A percentile compares a stretch with the other conserved stretches of the same genome.
phyloP scores from a whole-genome alignment of 2,329 filamentous ascomycete species.

The Colletotrichum incanum region DNA sequence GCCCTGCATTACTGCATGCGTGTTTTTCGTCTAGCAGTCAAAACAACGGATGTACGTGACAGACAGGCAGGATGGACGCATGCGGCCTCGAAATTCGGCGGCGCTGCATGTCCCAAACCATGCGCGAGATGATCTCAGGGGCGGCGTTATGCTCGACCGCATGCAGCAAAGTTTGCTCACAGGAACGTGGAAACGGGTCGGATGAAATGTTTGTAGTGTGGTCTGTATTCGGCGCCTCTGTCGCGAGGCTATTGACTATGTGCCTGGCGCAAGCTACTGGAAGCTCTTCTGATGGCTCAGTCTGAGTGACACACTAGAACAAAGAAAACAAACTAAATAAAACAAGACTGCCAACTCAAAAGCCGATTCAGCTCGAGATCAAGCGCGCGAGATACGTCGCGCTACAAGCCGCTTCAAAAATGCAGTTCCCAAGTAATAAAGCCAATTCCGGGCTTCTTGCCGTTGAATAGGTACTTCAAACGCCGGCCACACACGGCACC shows the following conservation, averaged over 20 bases:
- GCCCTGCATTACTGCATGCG: not conserved
- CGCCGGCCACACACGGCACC: slow-evolving; percentile 1
- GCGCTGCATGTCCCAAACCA: slow-evolving; percentile 1
- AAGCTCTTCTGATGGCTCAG: not conserved
- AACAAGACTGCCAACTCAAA: not conserved
- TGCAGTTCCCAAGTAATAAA: not conserved
- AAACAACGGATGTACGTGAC: not conserved
- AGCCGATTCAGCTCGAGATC: not conserved
- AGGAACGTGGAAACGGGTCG: not conserved
- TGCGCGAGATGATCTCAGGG: not conserved
- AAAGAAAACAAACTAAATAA: not conserved
- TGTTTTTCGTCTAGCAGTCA: not conserved
- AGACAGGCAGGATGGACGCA: not conserved
- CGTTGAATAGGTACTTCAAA: not conserved
- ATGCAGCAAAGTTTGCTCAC: not conserved
- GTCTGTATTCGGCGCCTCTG: not conserved
- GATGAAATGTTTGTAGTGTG: not conserved
- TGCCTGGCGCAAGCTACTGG: not conserved
- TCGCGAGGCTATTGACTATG: not conserved
- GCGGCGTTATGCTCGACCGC: not conserved
- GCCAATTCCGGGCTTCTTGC: not conserved
- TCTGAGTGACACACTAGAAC: not conserved
- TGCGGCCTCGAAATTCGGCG: not conserved
- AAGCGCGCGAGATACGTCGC: not conserved
- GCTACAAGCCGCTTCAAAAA: not conserved